A percentile compares a stretch with the other conserved stretches of the same genome.
Conservation (phyloP, 192 early-diverging fungal species). For the Podochytrium sp. region DNA sequence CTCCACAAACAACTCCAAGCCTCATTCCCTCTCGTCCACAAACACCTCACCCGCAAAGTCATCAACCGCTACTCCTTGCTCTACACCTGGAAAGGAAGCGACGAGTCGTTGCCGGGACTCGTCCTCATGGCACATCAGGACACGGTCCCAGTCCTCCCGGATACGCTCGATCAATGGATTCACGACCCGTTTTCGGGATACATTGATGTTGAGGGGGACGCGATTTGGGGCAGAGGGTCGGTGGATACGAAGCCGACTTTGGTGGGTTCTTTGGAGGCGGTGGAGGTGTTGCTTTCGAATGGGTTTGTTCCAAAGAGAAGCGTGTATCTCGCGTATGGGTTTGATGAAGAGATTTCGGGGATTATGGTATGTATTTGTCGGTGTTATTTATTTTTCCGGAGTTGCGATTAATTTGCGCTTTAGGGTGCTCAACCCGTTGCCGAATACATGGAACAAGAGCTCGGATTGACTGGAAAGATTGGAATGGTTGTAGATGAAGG, state of each 20-base stretch:
- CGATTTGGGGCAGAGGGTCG: slow-evolving; percentile 47
- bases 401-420: not conserved
- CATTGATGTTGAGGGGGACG: slow-evolving; percentile 31
- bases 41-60: slow-evolving; percentile 33
- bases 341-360: slow-evolving; percentile 47
- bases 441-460: slow-evolving; percentile 26
- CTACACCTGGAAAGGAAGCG: slow-evolving; percentile 46
- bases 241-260: slow-evolving; percentile 49
- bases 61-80: slow-evolving; percentile 42
- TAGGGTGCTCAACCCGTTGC: slow-evolving; percentile 37
- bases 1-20: slow-evolving; percentile 14
- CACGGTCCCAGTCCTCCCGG: slow-evolving; percentile 47
- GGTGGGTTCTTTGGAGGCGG: slow-evolving; percentile 44
- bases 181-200: slow-evolving; percentile 45
- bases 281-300: slow-evolving; percentile 43
- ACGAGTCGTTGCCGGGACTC: slow-evolving; percentile 30
- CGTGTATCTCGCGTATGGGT: slow-evolving; percentile 48
- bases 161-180: slow-evolving; percentile 39
- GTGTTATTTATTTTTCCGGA: not conserved
- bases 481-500: slow-evolving; percentile 46
- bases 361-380: not conserved
- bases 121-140: slow-evolving; percentile 49
- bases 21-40: slow-evolving; percentile 9
- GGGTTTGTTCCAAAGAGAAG: slow-evolving; percentile 45
- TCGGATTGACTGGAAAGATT: slow-evolving; percentile 45